These are phyloP conservation scores for Cyclotella atomus DNA, from an alignment of 108 stramenopile genomes.

Conservation along the genomic window DNA sequence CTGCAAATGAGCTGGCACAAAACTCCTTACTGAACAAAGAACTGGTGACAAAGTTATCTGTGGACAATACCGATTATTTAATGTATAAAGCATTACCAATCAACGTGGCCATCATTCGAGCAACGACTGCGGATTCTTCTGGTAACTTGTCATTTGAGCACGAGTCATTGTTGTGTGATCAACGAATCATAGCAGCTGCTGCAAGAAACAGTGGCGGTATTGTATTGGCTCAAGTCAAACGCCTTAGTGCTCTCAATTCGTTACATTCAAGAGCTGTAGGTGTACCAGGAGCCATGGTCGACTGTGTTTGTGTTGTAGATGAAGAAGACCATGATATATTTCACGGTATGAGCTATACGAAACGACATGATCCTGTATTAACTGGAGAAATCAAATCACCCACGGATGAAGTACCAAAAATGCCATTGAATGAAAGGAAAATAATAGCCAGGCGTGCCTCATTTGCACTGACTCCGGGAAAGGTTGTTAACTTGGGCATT, in stretches of 20 bases:
- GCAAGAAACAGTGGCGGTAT: conserved; percentile 77
- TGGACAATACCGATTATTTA: conserved; percentile 54
- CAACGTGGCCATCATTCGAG: conserved; percentile 79
- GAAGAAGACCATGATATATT: conserved; percentile 65
- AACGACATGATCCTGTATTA: conserved; percentile 56
- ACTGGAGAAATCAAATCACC: conserved; percentile 66
- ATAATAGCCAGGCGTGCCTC: conserved; percentile 79
- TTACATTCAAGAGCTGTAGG: conserved; percentile 58
- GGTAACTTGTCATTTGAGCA: conserved; percentile 83
- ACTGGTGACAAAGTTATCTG: conserved; percentile 55
- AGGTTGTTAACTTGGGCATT: conserved; percentile 80
- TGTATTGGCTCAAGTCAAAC: conserved; percentile 83
- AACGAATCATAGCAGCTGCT: conserved; percentile 67
- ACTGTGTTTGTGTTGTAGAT: conserved; percentile 76
- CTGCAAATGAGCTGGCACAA: conserved; percentile 59
- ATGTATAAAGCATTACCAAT: conserved; percentile 85
- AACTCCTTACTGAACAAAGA: conserved; percentile 55
- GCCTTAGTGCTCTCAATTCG: conserved; percentile 62
- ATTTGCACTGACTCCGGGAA: conserved; percentile 59
- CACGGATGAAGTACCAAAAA: conserved; percentile 40
- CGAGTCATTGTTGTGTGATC: conserved; percentile 73
- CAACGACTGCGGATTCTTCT: conserved; percentile 76
- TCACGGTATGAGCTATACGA: conserved; percentile 73
- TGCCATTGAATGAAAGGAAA: conserved; percentile 67
- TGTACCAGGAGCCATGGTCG: conserved; percentile 80